Evolutionary conservation across 768 basidiomycete genomes (phyloP).

Genomic region (Phylloporus sp.): DNA sequence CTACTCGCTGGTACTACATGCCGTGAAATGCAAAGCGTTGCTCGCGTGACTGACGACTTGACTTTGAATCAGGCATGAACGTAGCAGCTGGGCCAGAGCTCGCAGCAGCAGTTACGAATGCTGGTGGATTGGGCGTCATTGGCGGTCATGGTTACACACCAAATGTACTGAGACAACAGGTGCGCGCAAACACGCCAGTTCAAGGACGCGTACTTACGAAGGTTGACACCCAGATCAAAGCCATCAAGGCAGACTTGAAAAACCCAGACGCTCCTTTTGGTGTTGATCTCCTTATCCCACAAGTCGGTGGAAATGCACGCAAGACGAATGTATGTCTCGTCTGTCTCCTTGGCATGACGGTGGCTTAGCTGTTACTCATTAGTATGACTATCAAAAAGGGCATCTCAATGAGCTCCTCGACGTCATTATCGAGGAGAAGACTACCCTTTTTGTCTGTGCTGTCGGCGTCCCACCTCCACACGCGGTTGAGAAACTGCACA

Average conservation of each 20-base stretch:
- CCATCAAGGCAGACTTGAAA: constrained; percentile 67
- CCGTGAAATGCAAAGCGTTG: constrained; percentile 30
- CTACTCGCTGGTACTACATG: constrained; percentile 66
- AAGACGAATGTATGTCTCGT: constrained; percentile 73
- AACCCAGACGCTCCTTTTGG: constrained; percentile 83
- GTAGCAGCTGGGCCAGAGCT: constrained; percentile 75
- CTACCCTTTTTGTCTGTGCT: constrained; percentile 86
- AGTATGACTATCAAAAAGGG: constrained; percentile 90
- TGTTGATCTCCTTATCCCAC: constrained; percentile 86
- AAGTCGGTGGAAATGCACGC: constrained; percentile 80
- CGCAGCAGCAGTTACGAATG: constrained; percentile 91
- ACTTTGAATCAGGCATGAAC: constrained; percentile 50
- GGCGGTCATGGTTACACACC: constrained; percentile 88
- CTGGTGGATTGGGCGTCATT: constrained; percentile 89
- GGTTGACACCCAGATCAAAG: constrained; percentile 49
- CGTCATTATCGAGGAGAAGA: constrained; percentile 90
- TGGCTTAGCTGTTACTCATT: neutral
- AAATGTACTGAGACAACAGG: constrained; percentile 75
- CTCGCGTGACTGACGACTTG: constrained; percentile 19
- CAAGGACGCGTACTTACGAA: constrained; percentile 6
- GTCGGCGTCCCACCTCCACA: constrained; percentile 82
- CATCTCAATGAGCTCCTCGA: constrained; percentile 78
- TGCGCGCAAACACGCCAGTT: constrained; percentile 27
- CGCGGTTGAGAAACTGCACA: constrained; percentile 77
- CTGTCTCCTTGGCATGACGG: neutral